Conservation (phyloP, 768 basidiomycete species). For the Trichaptum fuscoviolaceum region DNA sequence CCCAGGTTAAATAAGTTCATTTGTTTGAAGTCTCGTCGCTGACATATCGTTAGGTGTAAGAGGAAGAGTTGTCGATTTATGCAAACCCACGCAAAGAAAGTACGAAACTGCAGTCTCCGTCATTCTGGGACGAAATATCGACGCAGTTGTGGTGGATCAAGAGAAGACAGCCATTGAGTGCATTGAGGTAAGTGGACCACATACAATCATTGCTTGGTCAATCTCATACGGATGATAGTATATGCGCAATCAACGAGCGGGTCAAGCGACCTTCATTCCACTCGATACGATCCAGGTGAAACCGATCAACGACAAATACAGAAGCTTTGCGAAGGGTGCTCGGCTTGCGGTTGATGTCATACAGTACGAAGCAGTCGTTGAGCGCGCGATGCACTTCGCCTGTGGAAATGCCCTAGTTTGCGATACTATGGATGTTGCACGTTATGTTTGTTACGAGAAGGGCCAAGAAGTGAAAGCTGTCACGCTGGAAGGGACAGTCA, state of each 20-base stretch:
- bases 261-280: slow-evolving; percentile 96
- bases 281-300: slow-evolving; percentile 97
- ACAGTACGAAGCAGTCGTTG: slow-evolving; percentile 69
- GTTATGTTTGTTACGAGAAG: slow-evolving; percentile 88
- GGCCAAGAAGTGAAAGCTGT: slow-evolving; percentile 98
- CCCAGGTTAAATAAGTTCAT: slow-evolving; percentile 49
- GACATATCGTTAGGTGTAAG: slow-evolving; percentile 59
- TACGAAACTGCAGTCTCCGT: slow-evolving; percentile 91
- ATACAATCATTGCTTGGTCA: neutral
- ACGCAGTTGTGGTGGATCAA: slow-evolving; percentile 93
- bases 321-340: slow-evolving; percentile 79
- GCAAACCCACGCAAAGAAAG: slow-evolving; percentile 89
- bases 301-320: slow-evolving; percentile 89
- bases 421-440: slow-evolving; percentile 91
- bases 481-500: slow-evolving; percentile 92
- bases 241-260: slow-evolving; percentile 90
- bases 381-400: slow-evolving; percentile 93
- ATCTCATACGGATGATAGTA: slow-evolving; percentile 47
- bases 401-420: slow-evolving; percentile 95
- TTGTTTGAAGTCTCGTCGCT: neutral
- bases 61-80: slow-evolving; percentile 89
- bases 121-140: slow-evolving; percentile 89
- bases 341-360: slow-evolving; percentile 59
- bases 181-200: slow-evolving; percentile 63
- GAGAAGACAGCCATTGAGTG: slow-evolving; percentile 97